Evolutionary conservation across 768 basidiomycete genomes (phyloP).

Genomic region (Serendipita sp.): DNA sequence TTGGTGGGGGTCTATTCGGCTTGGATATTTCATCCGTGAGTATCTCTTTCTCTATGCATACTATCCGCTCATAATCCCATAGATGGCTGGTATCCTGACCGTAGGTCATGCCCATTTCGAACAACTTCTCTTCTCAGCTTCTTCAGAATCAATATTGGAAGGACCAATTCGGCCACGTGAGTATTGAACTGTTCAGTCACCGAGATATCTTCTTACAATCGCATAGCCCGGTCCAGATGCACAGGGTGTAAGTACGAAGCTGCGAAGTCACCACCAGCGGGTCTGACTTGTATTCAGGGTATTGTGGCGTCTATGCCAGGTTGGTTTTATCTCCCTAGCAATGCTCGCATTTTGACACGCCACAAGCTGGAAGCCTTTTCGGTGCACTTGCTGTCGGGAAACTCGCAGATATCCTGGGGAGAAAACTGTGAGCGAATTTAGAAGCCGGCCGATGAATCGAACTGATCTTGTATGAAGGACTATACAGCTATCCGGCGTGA

Average conservation of each 20-base stretch:
- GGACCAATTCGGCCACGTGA: background rate
- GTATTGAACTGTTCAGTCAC: background rate
- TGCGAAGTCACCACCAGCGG: background rate
- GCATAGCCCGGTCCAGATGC: slow-evolving; percentile 2
- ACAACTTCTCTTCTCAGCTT: background rate
- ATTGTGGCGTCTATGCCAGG: slow-evolving; percentile 67
- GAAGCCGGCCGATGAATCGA: background rate
- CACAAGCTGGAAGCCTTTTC: slow-evolving; percentile 33
- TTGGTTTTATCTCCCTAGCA: slow-evolving; percentile 15
- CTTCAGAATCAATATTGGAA: background rate
- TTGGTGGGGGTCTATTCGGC: slow-evolving; percentile 9
- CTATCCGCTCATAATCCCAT: background rate
- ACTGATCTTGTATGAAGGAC: slow-evolving; percentile 23
- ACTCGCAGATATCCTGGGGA: slow-evolving; percentile 49
- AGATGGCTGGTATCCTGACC: slow-evolving; percentile 5
- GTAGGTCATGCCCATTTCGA: background rate
- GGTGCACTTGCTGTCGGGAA: slow-evolving; percentile 48
- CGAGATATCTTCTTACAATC: background rate
- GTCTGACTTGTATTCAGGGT: background rate
- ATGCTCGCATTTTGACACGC: background rate
- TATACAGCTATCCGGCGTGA: slow-evolving; percentile 46
- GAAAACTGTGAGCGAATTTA: slow-evolving; percentile 23
- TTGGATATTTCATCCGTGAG: slow-evolving; percentile 9
- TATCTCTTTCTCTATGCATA: background rate
- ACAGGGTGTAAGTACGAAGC: slow-evolving; percentile 31